Evolutionary conservation across 2,329 filamentous ascomycete genomes (phyloP).

Genomic region (Aspergillus sp.): DNA sequence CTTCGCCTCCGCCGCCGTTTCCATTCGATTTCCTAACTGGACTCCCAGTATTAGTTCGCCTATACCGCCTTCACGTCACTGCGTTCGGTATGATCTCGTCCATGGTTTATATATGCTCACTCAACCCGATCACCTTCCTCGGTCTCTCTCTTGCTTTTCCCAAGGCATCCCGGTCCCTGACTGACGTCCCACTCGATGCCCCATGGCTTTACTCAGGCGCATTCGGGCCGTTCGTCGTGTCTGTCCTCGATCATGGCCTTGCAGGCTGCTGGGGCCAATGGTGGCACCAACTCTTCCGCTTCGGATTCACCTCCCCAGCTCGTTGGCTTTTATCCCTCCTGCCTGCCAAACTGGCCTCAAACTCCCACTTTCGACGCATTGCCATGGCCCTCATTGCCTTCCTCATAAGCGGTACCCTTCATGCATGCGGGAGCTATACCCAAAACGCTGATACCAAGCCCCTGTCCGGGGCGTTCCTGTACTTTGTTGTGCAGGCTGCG

Average conservation of each 20-base stretch:
- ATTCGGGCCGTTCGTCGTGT: constrained; percentile 42
- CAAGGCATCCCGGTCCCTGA: constrained; percentile 46
- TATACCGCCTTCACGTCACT: constrained; percentile 50
- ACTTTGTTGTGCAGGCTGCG: constrained; percentile 62
- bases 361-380: constrained; percentile 11
- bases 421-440: constrained; percentile 61
- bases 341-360: constrained; percentile 12
- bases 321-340: constrained; percentile 29
- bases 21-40: constrained; percentile 37
- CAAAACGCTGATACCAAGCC: constrained; percentile 53
- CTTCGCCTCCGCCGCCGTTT: constrained; percentile 32
- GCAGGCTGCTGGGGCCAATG: constrained; percentile 73
- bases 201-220: constrained; percentile 53
- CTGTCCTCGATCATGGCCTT: constrained; percentile 54
- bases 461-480: constrained; percentile 45
- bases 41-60: constrained; percentile 39
- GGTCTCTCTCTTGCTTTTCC: constrained; percentile 42
- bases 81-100: constrained; percentile 50
- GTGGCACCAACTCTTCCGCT: constrained; percentile 88
- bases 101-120: constrained; percentile 51
- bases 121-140: constrained; percentile 52
- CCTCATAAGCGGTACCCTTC: constrained; percentile 42
- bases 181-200: constrained; percentile 51
- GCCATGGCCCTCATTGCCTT: constrained; percentile 23
- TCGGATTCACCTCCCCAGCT: constrained; percentile 37